phyloP scores from a whole-genome alignment of 352 stramenopile genomes.

The Pythium biforme region DNA sequence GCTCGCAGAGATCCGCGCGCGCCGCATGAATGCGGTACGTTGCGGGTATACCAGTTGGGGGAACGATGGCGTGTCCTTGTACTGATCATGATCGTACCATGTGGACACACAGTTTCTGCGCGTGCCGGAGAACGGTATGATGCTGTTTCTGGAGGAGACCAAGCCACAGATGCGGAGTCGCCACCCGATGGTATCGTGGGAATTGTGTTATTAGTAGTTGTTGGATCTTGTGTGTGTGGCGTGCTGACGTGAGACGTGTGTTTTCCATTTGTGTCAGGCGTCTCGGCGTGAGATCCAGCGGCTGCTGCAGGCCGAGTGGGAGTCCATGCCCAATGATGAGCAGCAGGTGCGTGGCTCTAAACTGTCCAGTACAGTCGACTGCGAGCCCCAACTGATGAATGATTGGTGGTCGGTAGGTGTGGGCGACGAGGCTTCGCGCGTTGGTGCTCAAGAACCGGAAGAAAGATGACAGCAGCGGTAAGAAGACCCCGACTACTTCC shows the following conservation, averaged over 20 bases:
- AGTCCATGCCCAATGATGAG: conserved; percentile 27
- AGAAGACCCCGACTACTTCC: background rate
- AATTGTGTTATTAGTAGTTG: background rate
- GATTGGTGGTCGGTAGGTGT: background rate
- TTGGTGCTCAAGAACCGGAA: conserved; percentile 7
- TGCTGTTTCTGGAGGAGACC: conserved; percentile 38
- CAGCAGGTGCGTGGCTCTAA: conserved; percentile 31
- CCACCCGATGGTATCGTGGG: conserved; percentile 32
- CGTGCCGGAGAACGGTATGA: conserved; percentile 31
- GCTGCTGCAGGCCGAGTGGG: conserved; percentile 30
- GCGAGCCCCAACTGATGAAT: no score
- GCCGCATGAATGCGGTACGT: conserved; percentile 40
- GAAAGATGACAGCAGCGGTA: conserved; percentile 1
- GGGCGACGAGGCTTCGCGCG: conserved; percentile 5
- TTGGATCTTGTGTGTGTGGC: background rate
- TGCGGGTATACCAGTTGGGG: background rate
- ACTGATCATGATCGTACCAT: no score
- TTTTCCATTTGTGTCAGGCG: conserved; percentile 16
- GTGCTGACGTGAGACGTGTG: background rate
- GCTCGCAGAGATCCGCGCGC: conserved; percentile 43
- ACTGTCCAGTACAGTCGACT: no score
- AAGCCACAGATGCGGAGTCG: conserved; percentile 22
- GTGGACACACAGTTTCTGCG: conserved; percentile 32
- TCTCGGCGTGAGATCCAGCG: conserved; percentile 30
- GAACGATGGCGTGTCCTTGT: background rate